Percentiles rank a stretch among this genome's conserved stretches.
These are phyloP conservation scores for Boeremia exigua DNA, from an alignment of 2,329 filamentous ascomycete genomes.

Conservation along the genomic window DNA sequence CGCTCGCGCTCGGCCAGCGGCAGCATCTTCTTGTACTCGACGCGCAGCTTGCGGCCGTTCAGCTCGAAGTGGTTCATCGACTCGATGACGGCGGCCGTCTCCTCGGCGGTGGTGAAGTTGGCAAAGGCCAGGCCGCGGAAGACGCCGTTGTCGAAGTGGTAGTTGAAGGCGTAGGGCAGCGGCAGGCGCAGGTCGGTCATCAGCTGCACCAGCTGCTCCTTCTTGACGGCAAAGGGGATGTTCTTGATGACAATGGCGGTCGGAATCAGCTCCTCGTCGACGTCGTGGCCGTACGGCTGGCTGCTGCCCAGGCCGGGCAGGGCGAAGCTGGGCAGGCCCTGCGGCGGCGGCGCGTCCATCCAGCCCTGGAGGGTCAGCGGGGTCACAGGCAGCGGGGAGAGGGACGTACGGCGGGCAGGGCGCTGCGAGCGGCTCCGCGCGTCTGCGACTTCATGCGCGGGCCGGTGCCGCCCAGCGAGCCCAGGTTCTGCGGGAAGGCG, in stretches of 20 bases:
- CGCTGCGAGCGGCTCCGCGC: slow-evolving; percentile 60
- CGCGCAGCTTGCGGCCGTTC: slow-evolving; percentile 89
- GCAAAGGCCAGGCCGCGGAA: slow-evolving; percentile 96
- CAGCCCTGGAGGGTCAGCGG: slow-evolving; percentile 57
- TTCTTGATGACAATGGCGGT: slow-evolving; percentile 99
- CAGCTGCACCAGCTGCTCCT: slow-evolving; percentile 88
- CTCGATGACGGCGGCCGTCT: slow-evolving; percentile 91
- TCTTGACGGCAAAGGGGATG: slow-evolving; percentile 97
- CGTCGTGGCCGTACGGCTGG: slow-evolving; percentile 56
- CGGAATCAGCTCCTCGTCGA: slow-evolving; percentile 88
- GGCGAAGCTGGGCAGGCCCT: slow-evolving; percentile 51
- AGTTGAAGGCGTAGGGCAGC: slow-evolving; percentile 98
- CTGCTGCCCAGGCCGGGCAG: slow-evolving; percentile 49
- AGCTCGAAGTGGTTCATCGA: slow-evolving; percentile 95
- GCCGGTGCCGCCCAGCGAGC: slow-evolving; percentile 60
- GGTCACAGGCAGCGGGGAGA: not conserved
- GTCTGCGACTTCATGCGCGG: slow-evolving; percentile 63
- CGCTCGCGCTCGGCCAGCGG: slow-evolving; percentile 92
- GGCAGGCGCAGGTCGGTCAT: slow-evolving; percentile 96
- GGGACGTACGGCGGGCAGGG: slow-evolving; percentile 73
- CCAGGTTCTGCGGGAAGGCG: slow-evolving; percentile 72
- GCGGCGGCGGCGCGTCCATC: slow-evolving; percentile 57
- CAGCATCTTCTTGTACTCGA: slow-evolving; percentile 99
- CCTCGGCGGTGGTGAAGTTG: slow-evolving; percentile 95
- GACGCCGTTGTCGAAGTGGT: slow-evolving; percentile 97